These are phyloP conservation scores for Pyrenophora tritici-repentis DNA, from an alignment of 2,329 filamentous ascomycete genomes.

Conservation along the genomic window DNA sequence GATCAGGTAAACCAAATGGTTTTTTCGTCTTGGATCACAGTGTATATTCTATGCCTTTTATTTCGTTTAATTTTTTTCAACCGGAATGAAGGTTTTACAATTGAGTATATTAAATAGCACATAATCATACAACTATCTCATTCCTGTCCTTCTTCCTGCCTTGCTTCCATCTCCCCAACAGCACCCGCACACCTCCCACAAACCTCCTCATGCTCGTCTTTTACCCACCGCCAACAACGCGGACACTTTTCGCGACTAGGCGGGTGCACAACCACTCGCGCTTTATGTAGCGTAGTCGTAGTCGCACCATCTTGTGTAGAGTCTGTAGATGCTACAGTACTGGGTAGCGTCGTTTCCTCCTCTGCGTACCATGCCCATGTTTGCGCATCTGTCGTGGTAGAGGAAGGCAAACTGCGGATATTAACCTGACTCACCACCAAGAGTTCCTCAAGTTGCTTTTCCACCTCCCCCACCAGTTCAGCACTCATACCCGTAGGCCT, in stretches of 20 bases:
- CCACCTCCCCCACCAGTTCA: neutral
- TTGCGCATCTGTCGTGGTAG: constrained; percentile 7
- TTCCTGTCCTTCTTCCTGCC: too few relatives aligned
- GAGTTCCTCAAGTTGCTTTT: constrained; percentile 45
- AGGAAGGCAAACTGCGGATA: constrained; percentile 3
- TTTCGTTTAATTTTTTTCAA: too few relatives aligned
- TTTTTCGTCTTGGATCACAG: too few relatives aligned
- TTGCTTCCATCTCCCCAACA: constrained; percentile 47
- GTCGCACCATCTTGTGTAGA: neutral
- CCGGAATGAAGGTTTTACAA: too few relatives aligned
- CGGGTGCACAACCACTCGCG: constrained; percentile 44
- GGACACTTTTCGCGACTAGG: constrained; percentile 72
- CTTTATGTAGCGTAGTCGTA: constrained; percentile 15
- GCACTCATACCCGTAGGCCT: too few relatives aligned
- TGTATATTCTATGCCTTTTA: too few relatives aligned
- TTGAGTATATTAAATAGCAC: too few relatives aligned
- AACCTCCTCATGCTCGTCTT: constrained; percentile 66
- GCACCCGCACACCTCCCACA: constrained; percentile 76
- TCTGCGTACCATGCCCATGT: constrained; percentile 16
- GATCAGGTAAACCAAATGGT: too few relatives aligned
- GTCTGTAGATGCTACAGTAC: neutral
- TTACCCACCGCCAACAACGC: constrained; percentile 86
- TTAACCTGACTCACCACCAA: constrained; percentile 51
- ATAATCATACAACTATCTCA: too few relatives aligned
- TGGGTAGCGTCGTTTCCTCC: constrained; percentile 39